phyloP scores from a whole-genome alignment of 2,329 filamentous ascomycete genomes.

The Leptosphaerulina australis region DNA sequence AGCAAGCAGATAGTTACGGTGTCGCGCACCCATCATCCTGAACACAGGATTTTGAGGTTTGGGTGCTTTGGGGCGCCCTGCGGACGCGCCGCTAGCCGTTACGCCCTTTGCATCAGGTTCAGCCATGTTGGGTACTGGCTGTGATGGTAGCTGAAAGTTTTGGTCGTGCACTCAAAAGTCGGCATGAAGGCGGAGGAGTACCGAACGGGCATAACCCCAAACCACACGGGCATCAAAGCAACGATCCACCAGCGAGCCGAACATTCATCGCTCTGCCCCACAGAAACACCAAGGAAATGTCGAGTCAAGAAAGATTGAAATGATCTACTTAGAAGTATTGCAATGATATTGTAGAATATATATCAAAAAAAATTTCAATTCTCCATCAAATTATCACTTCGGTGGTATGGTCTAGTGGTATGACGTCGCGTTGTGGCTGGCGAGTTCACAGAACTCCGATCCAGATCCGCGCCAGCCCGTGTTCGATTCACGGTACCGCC shows the following conservation, averaged over 20 bases:
- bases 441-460: conserved; percentile 25
- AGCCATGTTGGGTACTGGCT: conserved; percentile 38
- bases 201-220: conserved; percentile 1
- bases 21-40: conserved; percentile 48
- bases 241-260: not conserved
- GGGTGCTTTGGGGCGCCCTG: conserved; percentile 34
- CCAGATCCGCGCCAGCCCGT: conserved; percentile 40
- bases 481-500: conserved; percentile 42
- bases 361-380: too few relatives aligned
- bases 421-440: conserved; percentile 43
- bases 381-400: conserved; percentile 20
- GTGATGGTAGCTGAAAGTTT: conserved; percentile 16
- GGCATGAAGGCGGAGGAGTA: conserved; percentile 7
- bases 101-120: conserved; percentile 39
- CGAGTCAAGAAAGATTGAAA: too few relatives aligned
- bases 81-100: conserved; percentile 28
- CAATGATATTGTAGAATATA: too few relatives aligned
- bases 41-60: conserved; percentile 48
- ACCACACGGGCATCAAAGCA: not conserved
- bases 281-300: too few relatives aligned
- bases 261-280: too few relatives aligned
- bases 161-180: too few relatives aligned
- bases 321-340: too few relatives aligned
- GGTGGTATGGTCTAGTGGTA: conserved; percentile 40
- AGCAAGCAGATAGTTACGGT: conserved; percentile 1